Evolutionary conservation across 495 filamentous ascomycete species (phyloP).

Genomic region (Trichocladium antarcticum): DNA sequence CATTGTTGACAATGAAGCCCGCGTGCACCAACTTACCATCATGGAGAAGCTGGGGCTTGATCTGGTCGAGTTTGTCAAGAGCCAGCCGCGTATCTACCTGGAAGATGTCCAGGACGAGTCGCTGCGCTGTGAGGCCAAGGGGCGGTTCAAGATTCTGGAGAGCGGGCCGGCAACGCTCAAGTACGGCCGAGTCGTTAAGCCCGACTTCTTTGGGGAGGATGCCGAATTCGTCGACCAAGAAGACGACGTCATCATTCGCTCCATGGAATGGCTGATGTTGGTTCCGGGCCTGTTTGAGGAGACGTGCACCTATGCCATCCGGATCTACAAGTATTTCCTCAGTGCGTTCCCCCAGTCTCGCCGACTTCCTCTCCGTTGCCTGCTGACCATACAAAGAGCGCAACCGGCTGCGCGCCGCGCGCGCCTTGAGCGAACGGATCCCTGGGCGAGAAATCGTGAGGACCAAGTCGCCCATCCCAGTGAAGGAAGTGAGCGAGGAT

Average conservation of each 20-base stretch:
- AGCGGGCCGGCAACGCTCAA: slow-evolving; percentile 33
- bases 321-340: slow-evolving; percentile 62
- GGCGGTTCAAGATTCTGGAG: slow-evolving; percentile 42
- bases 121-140: slow-evolving; percentile 23
- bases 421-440: slow-evolving; percentile 45
- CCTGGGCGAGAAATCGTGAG: slow-evolving; percentile 32
- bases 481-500: slow-evolving; percentile 15
- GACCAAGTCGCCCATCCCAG: slow-evolving; percentile 25
- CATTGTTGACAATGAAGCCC: slow-evolving; percentile 34
- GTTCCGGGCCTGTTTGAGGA: slow-evolving; percentile 59
- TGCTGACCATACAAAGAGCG: slow-evolving; percentile 32
- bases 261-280: slow-evolving; percentile 74
- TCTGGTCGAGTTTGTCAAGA: slow-evolving; percentile 37
- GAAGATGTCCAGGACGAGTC: slow-evolving; percentile 26
- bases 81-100: slow-evolving; percentile 48
- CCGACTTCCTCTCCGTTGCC: slow-evolving; percentile 12
- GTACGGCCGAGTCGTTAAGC: slow-evolving; percentile 42
- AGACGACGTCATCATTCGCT: slow-evolving; percentile 64
- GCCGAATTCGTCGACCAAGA: slow-evolving; percentile 38
- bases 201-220: slow-evolving; percentile 55
- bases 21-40: slow-evolving; percentile 50
- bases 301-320: slow-evolving; percentile 54
- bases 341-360: slow-evolving; percentile 40
- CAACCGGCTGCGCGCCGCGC: slow-evolving; percentile 53
- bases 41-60: slow-evolving; percentile 46